Conservation (phyloP, 1,139 yeast species). For the Saccharomyces uvarum region DNA sequence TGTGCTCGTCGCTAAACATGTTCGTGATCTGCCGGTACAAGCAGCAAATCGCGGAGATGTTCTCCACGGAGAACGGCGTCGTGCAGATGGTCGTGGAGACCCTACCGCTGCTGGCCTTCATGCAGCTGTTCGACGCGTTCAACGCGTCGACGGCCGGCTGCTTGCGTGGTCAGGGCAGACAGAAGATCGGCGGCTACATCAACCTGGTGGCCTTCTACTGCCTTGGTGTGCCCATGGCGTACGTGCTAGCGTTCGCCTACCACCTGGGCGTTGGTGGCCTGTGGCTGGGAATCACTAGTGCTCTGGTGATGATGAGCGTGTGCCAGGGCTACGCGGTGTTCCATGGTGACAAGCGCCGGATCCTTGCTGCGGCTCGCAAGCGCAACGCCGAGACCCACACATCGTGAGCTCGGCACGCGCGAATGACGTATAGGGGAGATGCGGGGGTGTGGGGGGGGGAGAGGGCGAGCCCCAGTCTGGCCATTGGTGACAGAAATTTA, state of each 20-base stretch:
- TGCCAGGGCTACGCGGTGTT: conserved; percentile 45
- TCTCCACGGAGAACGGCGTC: conserved; percentile 67
- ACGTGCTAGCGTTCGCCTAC: conserved; percentile 50
- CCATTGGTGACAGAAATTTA: not conserved
- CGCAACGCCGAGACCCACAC: conserved; percentile 46
- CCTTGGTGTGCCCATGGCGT: conserved; percentile 66
- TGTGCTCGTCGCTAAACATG: conserved; percentile 52
- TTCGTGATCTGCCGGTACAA: conserved; percentile 46
- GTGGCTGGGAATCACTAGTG: conserved; percentile 79
- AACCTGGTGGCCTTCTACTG: conserved; percentile 71
- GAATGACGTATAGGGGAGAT: not conserved
- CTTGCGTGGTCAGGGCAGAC: conserved; percentile 79
- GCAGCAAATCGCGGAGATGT: conserved; percentile 51
- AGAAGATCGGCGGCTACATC: conserved; percentile 72
- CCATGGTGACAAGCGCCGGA: conserved; percentile 33
- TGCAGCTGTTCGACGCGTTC: conserved; percentile 74
- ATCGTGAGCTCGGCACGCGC: conserved; percentile 7
- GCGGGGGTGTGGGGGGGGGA: not conserved
- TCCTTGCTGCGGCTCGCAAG: conserved; percentile 30
- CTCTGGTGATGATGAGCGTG: conserved; percentile 58
- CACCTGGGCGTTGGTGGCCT: conserved; percentile 61
- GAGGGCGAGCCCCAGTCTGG: not conserved
- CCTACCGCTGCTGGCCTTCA: conserved; percentile 61
- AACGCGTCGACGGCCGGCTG: conserved; percentile 80
- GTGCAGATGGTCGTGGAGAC: conserved; percentile 41